phyloP scores from a whole-genome alignment of 2,329 filamentous ascomycete genomes.

The Cladophialophora immunda region DNA sequence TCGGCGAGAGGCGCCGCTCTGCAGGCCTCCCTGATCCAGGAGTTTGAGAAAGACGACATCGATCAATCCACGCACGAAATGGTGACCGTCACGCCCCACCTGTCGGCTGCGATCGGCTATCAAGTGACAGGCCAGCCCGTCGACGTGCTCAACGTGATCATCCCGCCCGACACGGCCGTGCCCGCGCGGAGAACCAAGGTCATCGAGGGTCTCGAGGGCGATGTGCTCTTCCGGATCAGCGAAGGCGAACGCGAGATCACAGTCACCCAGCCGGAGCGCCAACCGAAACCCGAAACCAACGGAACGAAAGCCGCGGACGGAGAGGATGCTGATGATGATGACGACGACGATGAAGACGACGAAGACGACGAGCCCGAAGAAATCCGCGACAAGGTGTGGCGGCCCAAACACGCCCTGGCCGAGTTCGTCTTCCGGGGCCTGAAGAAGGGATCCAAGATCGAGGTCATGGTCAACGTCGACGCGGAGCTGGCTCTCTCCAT shows the following conservation, averaged over 20 bases:
- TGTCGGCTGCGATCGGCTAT: slow-evolving; percentile 87
- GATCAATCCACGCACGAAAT: slow-evolving; percentile 95
- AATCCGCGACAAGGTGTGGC: slow-evolving; percentile 89
- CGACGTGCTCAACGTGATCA: slow-evolving; percentile 77
- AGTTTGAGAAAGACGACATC: slow-evolving; percentile 93
- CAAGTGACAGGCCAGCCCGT: slow-evolving; percentile 34
- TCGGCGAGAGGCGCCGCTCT: slow-evolving; percentile 89
- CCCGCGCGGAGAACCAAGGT: slow-evolving; percentile 86
- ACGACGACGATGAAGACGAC: slow-evolving; percentile 69
- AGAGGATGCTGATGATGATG: slow-evolving; percentile 69
- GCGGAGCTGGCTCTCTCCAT: slow-evolving; percentile 82
- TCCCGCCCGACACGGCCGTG: slow-evolving; percentile 86
- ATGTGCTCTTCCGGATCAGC: slow-evolving; percentile 85
- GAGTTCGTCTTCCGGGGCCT: slow-evolving; percentile 85
- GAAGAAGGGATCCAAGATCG: slow-evolving; percentile 89
- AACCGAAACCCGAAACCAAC: slow-evolving; percentile 69
- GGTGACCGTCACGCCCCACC: slow-evolving; percentile 92
- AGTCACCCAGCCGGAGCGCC: slow-evolving; percentile 85
- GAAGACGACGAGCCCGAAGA: slow-evolving; percentile 85
- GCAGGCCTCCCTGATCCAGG: slow-evolving; percentile 91
- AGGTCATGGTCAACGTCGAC: slow-evolving; percentile 89
- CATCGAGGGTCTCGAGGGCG: slow-evolving; percentile 79
- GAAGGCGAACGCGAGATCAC: slow-evolving; percentile 93
- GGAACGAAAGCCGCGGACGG: slow-evolving; percentile 60
- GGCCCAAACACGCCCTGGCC: slow-evolving; percentile 80